These are phyloP conservation scores for Silybum marianum DNA, from an alignment of 129 eudicot species.

Conservation along the genomic window DNA sequence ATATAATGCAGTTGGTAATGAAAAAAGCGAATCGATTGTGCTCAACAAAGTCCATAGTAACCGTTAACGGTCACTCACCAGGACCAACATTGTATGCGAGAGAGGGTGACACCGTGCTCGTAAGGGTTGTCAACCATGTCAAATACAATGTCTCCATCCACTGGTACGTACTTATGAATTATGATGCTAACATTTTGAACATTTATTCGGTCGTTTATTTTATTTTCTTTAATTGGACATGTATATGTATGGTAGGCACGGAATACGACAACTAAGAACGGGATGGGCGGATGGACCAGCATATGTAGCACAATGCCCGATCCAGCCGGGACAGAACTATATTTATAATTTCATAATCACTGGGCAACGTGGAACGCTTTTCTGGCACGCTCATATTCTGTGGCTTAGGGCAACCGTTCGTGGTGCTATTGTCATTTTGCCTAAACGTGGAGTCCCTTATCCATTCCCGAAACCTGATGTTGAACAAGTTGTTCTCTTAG, in stretches of 20 bases:
- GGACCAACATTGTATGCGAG: conserved; percentile 81
- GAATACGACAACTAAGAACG: conserved; percentile 75
- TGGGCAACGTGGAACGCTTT: conserved; percentile 82
- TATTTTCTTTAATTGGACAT: neutral
- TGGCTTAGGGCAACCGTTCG: conserved; percentile 85
- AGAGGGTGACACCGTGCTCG: conserved; percentile 72
- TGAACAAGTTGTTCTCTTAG: conserved; percentile 69
- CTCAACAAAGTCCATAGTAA: conserved; percentile 63
- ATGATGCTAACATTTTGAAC: neutral
- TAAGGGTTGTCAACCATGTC: conserved; percentile 72
- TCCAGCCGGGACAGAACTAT: conserved; percentile 67
- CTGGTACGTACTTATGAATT: conserved; percentile 40
- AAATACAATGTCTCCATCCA: conserved; percentile 79
- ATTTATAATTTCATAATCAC: conserved; percentile 74
- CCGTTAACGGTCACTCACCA: conserved; percentile 66
- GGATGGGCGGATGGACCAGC: conserved; percentile 97
- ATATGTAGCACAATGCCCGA: conserved; percentile 83
- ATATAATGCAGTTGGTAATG: conserved; percentile 54
- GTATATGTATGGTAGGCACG: conserved; percentile 54
- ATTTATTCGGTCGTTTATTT: neutral
- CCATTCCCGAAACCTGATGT: conserved; percentile 82
- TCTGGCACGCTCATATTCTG: conserved; percentile 83
- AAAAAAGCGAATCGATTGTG: conserved; percentile 63
- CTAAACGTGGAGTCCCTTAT: conserved; percentile 72
- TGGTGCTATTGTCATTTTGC: conserved; percentile 73